Percentiles rank a stretch among this genome's conserved stretches.
phyloP scores from a whole-genome alignment of 2,329 filamentous ascomycete species.

The Alternaria atra region DNA sequence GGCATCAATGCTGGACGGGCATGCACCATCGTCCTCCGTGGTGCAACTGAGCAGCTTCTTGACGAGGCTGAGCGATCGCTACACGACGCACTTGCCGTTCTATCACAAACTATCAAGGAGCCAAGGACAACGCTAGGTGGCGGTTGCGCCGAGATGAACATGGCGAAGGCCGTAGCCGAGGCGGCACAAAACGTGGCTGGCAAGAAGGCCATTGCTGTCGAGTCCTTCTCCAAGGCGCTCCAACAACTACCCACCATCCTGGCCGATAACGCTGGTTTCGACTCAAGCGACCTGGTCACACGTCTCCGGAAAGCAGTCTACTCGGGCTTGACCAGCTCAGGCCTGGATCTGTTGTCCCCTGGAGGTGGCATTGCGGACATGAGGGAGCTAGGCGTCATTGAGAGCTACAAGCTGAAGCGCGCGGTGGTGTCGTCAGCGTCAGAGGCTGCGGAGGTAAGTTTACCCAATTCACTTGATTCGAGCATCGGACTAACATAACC shows the following conservation, averaged over 20 bases:
- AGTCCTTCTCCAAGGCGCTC: conserved; percentile 86
- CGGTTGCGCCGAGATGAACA: conserved; percentile 97
- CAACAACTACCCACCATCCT: conserved; percentile 95
- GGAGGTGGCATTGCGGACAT: conserved; percentile 95
- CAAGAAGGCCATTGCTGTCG: conserved; percentile 94
- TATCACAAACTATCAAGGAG: conserved; percentile 95
- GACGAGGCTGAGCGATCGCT: conserved; percentile 96
- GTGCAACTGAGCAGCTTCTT: conserved; percentile 94
- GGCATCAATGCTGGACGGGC: conserved; percentile 92
- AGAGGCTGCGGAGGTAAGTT: conserved; percentile 90
- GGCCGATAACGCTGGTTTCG: conserved; percentile 95
- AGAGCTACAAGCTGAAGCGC: conserved; percentile 98
- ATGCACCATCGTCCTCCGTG: conserved; percentile 95
- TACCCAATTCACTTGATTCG: conserved; percentile 1
- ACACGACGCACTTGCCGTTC: conserved; percentile 93
- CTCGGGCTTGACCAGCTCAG: conserved; percentile 90
- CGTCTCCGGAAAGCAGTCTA: conserved; percentile 93
- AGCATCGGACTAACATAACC: conserved; percentile 39
- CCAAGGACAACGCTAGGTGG: conserved; percentile 93
- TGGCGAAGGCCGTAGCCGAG: conserved; percentile 97
- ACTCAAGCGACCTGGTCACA: conserved; percentile 92
- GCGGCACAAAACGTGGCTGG: conserved; percentile 93
- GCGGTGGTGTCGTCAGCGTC: conserved; percentile 97
- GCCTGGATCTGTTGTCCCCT: conserved; percentile 85
- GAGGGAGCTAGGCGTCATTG: conserved; percentile 92